Evolutionary conservation across 768 basidiomycete species (phyloP).

Genomic region (Auriscalpium microsporum): DNA sequence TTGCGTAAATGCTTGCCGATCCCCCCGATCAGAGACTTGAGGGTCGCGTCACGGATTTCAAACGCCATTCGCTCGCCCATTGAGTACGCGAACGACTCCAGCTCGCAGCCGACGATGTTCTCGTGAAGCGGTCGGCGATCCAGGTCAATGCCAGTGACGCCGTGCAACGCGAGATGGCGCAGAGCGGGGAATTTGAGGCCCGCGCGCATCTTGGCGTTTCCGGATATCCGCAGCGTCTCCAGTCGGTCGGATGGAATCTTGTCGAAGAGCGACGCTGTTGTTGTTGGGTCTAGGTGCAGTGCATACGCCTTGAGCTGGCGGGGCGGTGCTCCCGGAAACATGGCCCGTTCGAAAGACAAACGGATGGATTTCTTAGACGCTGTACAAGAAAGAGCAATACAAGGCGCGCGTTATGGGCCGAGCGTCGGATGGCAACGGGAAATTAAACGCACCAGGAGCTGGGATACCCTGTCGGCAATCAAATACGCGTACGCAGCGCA

Average conservation of each 20-base stretch:
- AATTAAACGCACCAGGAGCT: neutral
- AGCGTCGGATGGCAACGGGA: neutral
- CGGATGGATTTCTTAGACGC: neutral
- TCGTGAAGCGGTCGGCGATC: slow-evolving; percentile 23
- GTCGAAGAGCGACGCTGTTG: slow-evolving; percentile 23
- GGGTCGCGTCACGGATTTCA: slow-evolving; percentile 27
- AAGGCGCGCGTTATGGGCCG: neutral
- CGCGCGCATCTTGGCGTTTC: slow-evolving; percentile 20
- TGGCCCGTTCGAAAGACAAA: slow-evolving; percentile 26
- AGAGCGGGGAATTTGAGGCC: slow-evolving; percentile 15
- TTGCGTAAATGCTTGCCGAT: slow-evolving; percentile 18
- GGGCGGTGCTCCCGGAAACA: slow-evolving; percentile 23
- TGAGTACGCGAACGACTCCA: slow-evolving; percentile 28
- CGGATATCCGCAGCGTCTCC: slow-evolving; percentile 28
- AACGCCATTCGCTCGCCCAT: slow-evolving; percentile 28
- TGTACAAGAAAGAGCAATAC: neutral
- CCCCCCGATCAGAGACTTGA: slow-evolving; percentile 23
- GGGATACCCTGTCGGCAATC: slow-evolving; percentile 21
- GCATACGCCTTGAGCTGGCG: slow-evolving; percentile 21
- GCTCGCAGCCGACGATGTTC: slow-evolving; percentile 21
- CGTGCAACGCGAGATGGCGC: slow-evolving; percentile 23
- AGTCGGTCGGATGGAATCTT: slow-evolving; percentile 19
- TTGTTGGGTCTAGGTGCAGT: slow-evolving; percentile 25
- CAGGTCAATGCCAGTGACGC: slow-evolving; percentile 28
- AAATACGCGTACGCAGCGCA: slow-evolving; percentile 28